Percentiles rank a stretch among this genome's conserved stretches.
These are phyloP conservation scores for Pilasporangium apinafurcum DNA, from an alignment of 352 stramenopile genomes.

Conservation along the genomic window DNA sequence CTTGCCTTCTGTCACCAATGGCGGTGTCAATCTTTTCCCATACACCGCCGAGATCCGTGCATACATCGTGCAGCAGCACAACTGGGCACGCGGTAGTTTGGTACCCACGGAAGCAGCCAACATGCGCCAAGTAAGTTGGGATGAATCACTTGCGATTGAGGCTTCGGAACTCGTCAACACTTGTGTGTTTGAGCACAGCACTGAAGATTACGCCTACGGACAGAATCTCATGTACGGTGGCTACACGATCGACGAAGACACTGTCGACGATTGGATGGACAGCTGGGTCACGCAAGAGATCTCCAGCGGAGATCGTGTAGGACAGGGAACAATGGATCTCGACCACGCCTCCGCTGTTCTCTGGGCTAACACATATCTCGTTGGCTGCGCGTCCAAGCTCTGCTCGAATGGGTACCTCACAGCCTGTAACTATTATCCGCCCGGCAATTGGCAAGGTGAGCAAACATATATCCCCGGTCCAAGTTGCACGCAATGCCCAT, in stretches of 20 bases:
- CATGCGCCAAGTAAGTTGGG: constrained; percentile 29
- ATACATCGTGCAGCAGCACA: constrained; percentile 28
- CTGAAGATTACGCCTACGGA: constrained; percentile 27
- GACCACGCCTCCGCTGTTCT: constrained; percentile 31
- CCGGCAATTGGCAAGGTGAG: constrained; percentile 27
- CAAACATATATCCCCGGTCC: constrained; percentile 18
- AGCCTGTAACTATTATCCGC: constrained; percentile 30
- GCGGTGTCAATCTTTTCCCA: constrained; percentile 22
- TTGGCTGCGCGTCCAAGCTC: constrained; percentile 28
- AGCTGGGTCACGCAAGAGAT: constrained; percentile 26
- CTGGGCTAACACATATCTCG: constrained; percentile 27
- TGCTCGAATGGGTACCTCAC: constrained; percentile 25
- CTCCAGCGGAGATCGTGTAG: constrained; percentile 14
- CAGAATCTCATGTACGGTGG: constrained; percentile 35
- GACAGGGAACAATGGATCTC: constrained; percentile 22
- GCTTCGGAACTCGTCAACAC: constrained; percentile 26
- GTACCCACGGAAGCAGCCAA: constrained; percentile 18
- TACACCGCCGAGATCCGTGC: constrained; percentile 21
- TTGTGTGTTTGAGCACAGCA: constrained; percentile 29
- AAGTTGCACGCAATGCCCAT: constrained; percentile 24
- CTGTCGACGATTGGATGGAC: constrained; percentile 21
- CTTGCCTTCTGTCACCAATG: constrained; percentile 17
- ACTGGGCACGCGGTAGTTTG: constrained; percentile 19
- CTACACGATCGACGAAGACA: constrained; percentile 10
- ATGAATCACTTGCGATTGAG: constrained; percentile 29